phyloP scores from a whole-genome alignment of 1,284 basidiomycete species.

The Ganoderma lingzhi region DNA sequence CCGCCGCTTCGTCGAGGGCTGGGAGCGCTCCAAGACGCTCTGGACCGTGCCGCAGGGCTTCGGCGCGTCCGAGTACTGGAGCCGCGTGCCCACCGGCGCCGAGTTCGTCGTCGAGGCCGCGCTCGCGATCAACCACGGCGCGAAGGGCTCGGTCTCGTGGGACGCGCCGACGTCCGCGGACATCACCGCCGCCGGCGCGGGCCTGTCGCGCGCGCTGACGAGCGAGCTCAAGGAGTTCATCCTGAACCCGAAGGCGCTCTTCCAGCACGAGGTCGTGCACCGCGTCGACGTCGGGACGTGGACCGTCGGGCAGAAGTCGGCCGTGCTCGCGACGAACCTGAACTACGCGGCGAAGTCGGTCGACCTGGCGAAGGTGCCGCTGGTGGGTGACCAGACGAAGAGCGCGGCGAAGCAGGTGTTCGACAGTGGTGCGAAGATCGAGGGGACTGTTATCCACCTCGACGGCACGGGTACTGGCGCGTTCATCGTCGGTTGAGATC shows the following conservation, averaged over 20 bases:
- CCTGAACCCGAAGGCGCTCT: slow-evolving; percentile 42
- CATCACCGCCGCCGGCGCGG: slow-evolving; percentile 65
- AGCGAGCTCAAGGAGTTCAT: slow-evolving; percentile 49
- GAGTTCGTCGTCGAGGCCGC: slow-evolving; percentile 74
- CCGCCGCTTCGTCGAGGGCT: slow-evolving; percentile 65
- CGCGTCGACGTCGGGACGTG: slow-evolving; percentile 51
- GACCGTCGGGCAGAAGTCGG: slow-evolving; percentile 41
- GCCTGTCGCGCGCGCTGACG: slow-evolving; percentile 54
- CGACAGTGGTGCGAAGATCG: slow-evolving; percentile 42
- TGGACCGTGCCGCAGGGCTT: slow-evolving; percentile 85
- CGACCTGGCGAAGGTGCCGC: slow-evolving; percentile 30
- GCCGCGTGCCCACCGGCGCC: slow-evolving; percentile 66
- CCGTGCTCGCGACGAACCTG: slow-evolving; percentile 53
- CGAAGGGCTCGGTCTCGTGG: slow-evolving; percentile 73
- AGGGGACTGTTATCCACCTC: slow-evolving; percentile 34
- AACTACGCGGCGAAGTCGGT: slow-evolving; percentile 45
- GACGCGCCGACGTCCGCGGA: slow-evolving; percentile 66
- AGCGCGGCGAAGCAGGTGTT: slow-evolving; percentile 34
- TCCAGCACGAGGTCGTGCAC: slow-evolving; percentile 39
- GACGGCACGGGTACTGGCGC: slow-evolving; percentile 42
- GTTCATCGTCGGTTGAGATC: slow-evolving; percentile 37
- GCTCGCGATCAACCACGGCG: slow-evolving; percentile 77
- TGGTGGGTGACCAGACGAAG: slow-evolving; percentile 24
- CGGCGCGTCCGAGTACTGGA: slow-evolving; percentile 70
- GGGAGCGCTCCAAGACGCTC: slow-evolving; percentile 68